Percentiles rank a stretch among this genome's conserved stretches.
Evolutionary conservation across 495 filamentous ascomycete genomes (phyloP).

Genomic region (Neurospora sp.): DNA sequence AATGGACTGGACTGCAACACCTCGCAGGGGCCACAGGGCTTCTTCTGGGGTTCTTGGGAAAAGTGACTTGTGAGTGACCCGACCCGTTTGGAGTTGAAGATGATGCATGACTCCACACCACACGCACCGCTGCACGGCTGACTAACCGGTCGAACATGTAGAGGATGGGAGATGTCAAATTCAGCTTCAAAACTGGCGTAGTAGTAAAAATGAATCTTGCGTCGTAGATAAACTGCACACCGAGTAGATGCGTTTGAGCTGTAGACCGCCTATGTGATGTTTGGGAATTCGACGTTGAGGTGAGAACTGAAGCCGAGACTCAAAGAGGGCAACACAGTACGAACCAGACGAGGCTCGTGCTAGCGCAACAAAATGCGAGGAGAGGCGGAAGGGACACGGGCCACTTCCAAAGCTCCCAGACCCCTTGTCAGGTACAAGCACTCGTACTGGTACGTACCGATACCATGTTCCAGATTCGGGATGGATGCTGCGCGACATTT

Average conservation of each 20-base stretch:
- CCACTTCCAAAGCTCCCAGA: background rate
- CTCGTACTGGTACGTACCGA: background rate
- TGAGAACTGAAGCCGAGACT: background rate
- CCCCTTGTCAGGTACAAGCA: background rate
- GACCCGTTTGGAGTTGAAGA: background rate
- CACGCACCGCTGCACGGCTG: background rate
- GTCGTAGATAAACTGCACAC: too few relatives aligned
- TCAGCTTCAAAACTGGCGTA: background rate
- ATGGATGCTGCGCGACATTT: conserved; percentile 7
- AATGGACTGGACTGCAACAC: background rate
- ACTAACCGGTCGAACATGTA: background rate
- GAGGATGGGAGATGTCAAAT: background rate
- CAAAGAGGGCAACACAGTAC: background rate
- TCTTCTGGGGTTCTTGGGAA: background rate
- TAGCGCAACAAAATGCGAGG: background rate
- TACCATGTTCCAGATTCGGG: background rate
- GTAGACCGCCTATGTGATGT: background rate
- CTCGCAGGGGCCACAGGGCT: background rate
- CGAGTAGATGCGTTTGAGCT: too few relatives aligned
- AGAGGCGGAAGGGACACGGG: background rate
- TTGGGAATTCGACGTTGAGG: background rate
- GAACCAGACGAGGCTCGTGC: background rate
- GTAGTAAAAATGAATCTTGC: too few relatives aligned
- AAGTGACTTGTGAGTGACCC: background rate
- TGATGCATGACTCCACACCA: background rate